Percentiles rank a stretch among this genome's conserved stretches.
These are phyloP conservation scores for Solanum ossicruentum DNA, from an alignment of 257 asterid species.

Conservation along the genomic window DNA sequence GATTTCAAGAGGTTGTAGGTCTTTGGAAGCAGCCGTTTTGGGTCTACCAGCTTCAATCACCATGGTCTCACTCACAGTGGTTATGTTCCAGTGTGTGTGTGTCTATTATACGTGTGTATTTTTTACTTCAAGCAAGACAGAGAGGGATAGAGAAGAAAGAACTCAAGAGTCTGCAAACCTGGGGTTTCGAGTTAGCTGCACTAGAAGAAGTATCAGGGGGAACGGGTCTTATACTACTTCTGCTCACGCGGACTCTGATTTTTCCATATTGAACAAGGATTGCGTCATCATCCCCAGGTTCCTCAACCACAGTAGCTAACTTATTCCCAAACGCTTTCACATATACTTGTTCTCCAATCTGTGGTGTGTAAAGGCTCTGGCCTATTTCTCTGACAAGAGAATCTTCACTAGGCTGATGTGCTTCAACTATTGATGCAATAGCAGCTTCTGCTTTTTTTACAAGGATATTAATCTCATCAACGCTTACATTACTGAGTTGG, in stretches of 20 bases:
- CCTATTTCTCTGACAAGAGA: conserved; percentile 13
- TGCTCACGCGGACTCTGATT: conserved; percentile 45
- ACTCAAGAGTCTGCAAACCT: conserved; percentile 18
- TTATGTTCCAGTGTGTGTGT: background rate
- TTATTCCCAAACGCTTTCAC: conserved; percentile 62
- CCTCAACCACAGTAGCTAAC: conserved; percentile 76
- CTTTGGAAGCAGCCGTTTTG: background rate
- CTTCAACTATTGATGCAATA: conserved; percentile 50
- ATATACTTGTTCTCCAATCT: conserved; percentile 55
- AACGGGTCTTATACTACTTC: conserved; percentile 29
- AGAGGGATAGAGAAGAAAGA: background rate
- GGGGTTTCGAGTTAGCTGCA: conserved; percentile 25
- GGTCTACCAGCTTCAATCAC: background rate
- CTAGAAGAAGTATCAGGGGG: conserved; percentile 15
- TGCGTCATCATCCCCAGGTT: conserved; percentile 57
- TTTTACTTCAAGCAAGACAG: background rate
- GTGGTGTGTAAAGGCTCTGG: conserved; percentile 30
- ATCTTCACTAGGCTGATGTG: conserved; percentile 37
- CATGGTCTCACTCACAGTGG: background rate
- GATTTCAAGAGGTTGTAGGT: background rate
- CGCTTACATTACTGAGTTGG: conserved; percentile 31
- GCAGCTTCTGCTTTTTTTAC: conserved; percentile 61
- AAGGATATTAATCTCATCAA: conserved; percentile 30
- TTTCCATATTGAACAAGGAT: conserved; percentile 82
- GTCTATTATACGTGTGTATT: background rate